phyloP scores from a whole-genome alignment of 2,329 filamentous ascomycete species.

The Diplodia seriata region DNA sequence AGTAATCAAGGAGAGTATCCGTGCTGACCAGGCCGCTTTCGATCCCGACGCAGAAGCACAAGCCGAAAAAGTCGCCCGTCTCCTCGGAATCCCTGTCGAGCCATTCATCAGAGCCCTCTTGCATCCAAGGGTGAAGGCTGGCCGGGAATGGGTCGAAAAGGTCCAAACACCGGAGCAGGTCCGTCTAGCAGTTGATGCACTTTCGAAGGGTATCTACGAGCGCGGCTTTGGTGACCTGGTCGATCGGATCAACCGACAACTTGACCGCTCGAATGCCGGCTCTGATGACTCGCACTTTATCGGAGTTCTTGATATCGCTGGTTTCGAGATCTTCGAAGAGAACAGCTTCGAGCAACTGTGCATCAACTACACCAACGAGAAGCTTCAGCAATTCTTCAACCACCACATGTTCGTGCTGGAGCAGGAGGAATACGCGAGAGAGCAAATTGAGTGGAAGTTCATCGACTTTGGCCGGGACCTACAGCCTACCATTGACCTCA shows the following conservation, averaged over 20 bases:
- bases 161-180: constrained; percentile 98
- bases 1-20: constrained; percentile 87
- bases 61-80: constrained; percentile 77
- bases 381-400: constrained; percentile 99
- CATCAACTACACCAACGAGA: constrained; percentile 99
- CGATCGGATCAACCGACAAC: constrained; percentile 85
- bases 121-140: constrained; percentile 93
- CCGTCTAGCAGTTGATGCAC: constrained; percentile 83
- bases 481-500: constrained; percentile 96
- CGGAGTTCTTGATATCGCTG: constrained; percentile 96
- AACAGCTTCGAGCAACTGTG: constrained; percentile 99
- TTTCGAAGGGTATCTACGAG: constrained; percentile 97
- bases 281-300: constrained; percentile 94
- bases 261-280: constrained; percentile 83
- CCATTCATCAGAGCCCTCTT: constrained; percentile 87
- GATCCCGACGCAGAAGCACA: constrained; percentile 76
- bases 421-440: constrained; percentile 95
- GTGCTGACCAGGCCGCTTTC: constrained; percentile 87
- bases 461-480: constrained; percentile 98
- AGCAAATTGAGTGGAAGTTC: constrained; percentile 99
- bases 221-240: constrained; percentile 94
- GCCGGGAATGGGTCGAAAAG: constrained; percentile 97
- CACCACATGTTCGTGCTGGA: constrained; percentile 99
- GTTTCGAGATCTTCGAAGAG: constrained; percentile 98
- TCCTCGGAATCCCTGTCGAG: constrained; percentile 84